Conservation (phyloP, 106 monocot species). For the Dendrobium catenatum region DNA sequence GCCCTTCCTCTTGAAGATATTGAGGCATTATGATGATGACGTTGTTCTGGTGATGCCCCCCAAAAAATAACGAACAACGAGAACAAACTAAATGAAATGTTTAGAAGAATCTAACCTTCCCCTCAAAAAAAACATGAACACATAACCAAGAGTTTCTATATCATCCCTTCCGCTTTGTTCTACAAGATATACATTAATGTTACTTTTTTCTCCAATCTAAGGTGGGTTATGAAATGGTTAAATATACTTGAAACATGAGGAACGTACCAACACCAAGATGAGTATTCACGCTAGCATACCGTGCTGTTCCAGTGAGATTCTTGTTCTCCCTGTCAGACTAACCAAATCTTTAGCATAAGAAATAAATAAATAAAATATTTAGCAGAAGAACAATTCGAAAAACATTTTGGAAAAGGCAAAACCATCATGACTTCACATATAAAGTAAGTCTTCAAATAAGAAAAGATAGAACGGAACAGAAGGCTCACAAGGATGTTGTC, state of each 20-base stretch:
- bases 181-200: conserved; percentile 13
- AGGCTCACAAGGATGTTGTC: background rate
- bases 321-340: background rate
- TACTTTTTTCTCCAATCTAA: background rate
- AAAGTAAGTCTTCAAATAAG: background rate
- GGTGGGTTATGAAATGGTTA: background rate
- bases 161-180: conserved; percentile 98
- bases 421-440: background rate
- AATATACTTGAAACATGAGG: conserved; percentile 4
- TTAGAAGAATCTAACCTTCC: conserved; percentile 55
- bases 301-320: no score
- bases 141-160: conserved; percentile 90
- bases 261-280: conserved; percentile 6
- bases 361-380: no score
- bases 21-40: background rate
- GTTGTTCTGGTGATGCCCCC: background rate
- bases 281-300: no score
- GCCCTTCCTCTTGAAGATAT: background rate
- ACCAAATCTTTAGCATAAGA: background rate
- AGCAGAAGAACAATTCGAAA: background rate
- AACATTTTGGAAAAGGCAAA: background rate
- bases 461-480: background rate
- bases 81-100: background rate
- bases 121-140: conserved; percentile 91
- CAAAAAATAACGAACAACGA: background rate